Evolutionary conservation across 768 basidiomycete genomes (phyloP).

Genomic region (Chalciporus sphaerocephalus): DNA sequence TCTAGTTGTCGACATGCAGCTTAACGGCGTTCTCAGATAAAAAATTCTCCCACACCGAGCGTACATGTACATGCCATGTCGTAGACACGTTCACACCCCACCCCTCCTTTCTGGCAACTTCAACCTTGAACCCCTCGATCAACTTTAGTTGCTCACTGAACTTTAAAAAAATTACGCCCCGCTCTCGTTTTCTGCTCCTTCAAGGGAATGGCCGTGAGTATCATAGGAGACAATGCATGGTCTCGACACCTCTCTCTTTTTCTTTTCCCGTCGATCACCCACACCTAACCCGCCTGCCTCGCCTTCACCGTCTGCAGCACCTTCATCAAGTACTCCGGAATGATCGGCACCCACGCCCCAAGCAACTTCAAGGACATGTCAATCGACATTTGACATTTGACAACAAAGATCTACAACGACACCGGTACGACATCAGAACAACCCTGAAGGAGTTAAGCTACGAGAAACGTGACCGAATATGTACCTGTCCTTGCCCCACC

Average conservation of each 20-base stretch:
- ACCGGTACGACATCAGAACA: constrained; percentile 23
- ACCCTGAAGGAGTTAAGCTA: constrained; percentile 34
- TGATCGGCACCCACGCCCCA: too few species aligned
- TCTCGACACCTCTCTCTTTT: not conserved
- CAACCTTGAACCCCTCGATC: constrained; percentile 23
- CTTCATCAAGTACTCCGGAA: too few species aligned
- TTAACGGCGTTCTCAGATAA: constrained; percentile 24
- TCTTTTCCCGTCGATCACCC: constrained; percentile 1
- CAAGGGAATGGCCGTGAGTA: not conserved
- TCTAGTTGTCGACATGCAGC: constrained; percentile 22
- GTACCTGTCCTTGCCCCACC: constrained; percentile 10
- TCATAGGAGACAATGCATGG: not conserved
- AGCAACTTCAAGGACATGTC: too few species aligned
- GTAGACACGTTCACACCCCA: constrained; percentile 31
- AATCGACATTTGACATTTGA: constrained; percentile 2
- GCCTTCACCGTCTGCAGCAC: constrained; percentile 14
- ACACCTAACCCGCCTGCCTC: constrained; percentile 2
- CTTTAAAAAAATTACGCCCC: constrained; percentile 15
- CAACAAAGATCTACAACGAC: constrained; percentile 17
- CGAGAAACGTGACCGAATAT: constrained; percentile 14
- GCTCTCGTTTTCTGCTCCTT: constrained; percentile 1
- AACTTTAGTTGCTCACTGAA: constrained; percentile 20
- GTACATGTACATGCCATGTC: constrained; percentile 16
- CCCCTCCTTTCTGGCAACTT: constrained; percentile 2
- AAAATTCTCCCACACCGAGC: constrained; percentile 25